A percentile compares a stretch with the other conserved stretches of the same genome.
phyloP scores from a whole-genome alignment of 495 filamentous ascomycete species.

The Clohesyomyces aquaticus region DNA sequence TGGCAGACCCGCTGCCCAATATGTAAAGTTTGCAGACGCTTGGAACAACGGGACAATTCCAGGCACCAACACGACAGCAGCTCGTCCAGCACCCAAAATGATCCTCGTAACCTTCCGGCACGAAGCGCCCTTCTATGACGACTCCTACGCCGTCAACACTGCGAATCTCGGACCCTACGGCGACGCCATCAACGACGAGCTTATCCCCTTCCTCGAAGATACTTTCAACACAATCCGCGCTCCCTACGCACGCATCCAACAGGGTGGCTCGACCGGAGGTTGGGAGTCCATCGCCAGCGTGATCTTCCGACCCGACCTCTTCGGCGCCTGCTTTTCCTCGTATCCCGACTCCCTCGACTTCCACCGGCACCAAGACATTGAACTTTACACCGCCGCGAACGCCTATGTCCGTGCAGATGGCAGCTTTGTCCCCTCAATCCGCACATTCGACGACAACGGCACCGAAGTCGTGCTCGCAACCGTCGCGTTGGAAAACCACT shows the following conservation, averaged over 20 bases:
- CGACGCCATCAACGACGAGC: constrained; percentile 40
- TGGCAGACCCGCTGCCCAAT: background rate
- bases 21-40: constrained; percentile 7
- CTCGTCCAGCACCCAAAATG: constrained; percentile 32
- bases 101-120: constrained; percentile 39
- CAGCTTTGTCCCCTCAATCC: constrained; percentile 21
- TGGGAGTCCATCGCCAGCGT: constrained; percentile 33
- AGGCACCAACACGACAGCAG: constrained; percentile 18
- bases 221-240: constrained; percentile 34
- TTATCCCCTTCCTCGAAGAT: constrained; percentile 33
- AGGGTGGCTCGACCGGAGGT: constrained; percentile 39
- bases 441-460: constrained; percentile 15
- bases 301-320: constrained; percentile 35
- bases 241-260: constrained; percentile 37
- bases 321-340: constrained; percentile 31
- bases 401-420: constrained; percentile 28
- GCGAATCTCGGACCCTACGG: constrained; percentile 40
- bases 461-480: constrained; percentile 25
- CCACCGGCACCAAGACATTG: constrained; percentile 38
- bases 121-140: constrained; percentile 38
- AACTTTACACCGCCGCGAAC: constrained; percentile 26
- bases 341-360: constrained; percentile 40
- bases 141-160: constrained; percentile 40
- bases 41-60: constrained; percentile 34
- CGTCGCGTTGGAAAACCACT: constrained; percentile 35